These are phyloP conservation scores for Jaenimonas drosophilae DNA, from an alignment of 208 protist species.

Conservation along the genomic window DNA sequence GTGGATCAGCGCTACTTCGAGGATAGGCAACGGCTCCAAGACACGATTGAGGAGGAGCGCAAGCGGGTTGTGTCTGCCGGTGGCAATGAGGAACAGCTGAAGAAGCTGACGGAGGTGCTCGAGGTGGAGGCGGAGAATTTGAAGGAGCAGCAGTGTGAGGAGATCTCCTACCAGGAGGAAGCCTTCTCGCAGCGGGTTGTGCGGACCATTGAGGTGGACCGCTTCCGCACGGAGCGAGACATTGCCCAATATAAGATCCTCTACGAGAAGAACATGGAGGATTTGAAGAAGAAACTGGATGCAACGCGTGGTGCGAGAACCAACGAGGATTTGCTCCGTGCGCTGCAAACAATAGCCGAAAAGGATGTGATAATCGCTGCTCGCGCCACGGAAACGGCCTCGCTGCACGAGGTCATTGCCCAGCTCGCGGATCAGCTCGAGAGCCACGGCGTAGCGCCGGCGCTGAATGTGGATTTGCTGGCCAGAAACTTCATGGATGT, in stretches of 20 bases:
- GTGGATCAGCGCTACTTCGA: conserved; percentile 47
- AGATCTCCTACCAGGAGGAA: conserved; percentile 75
- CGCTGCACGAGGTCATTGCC: conserved; percentile 64
- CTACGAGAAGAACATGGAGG: conserved; percentile 68
- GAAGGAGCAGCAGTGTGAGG: conserved; percentile 77
- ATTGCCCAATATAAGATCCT: too few relatives aligned
- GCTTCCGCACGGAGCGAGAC: too few relatives aligned
- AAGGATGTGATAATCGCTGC: conserved; percentile 72
- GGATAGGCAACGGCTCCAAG: conserved; percentile 40
- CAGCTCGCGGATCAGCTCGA: conserved; percentile 46
- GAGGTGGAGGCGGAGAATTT: conserved; percentile 73
- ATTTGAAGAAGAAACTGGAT: conserved; percentile 81
- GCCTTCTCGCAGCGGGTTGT: conserved; percentile 65
- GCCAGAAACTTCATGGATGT: conserved; percentile 70
- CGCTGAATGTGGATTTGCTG: conserved; percentile 24
- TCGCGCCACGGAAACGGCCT: conserved; percentile 74
- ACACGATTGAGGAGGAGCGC: conserved; percentile 54
- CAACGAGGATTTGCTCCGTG: conserved; percentile 66
- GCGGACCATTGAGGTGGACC: conserved; percentile 68
- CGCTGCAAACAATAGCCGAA: conserved; percentile 58
- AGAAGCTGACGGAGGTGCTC: conserved; percentile 71
- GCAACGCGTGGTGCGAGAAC: conserved; percentile 53
- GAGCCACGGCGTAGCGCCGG: conserved; percentile 26
- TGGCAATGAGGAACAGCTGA: conserved; percentile 63
- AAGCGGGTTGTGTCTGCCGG: conserved; percentile 33